Evolutionary conservation across 805 yeast species (phyloP).

Genomic region (Ogataea corticis): DNA sequence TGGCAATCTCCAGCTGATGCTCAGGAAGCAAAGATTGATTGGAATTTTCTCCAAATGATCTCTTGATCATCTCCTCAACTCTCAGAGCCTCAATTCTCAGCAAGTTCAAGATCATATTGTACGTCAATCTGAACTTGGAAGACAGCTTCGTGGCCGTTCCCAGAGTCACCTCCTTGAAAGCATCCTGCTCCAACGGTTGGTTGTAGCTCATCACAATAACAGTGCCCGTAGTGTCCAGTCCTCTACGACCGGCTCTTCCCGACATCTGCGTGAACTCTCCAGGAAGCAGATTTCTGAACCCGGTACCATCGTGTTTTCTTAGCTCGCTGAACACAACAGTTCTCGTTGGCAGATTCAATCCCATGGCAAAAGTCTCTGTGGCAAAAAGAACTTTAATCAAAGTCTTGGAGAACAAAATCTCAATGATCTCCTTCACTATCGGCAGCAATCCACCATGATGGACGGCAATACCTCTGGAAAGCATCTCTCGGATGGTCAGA

Average conservation of each 20-base stretch:
- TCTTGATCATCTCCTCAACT: conserved; percentile 98
- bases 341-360: conserved; percentile 92
- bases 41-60: conserved; percentile 90
- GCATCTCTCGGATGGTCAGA: conserved; percentile 72
- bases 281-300: conserved; percentile 78
- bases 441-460: conserved; percentile 95
- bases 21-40: conserved; percentile 85
- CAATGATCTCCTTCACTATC: conserved; percentile 90
- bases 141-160: conserved; percentile 89
- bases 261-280: conserved; percentile 99
- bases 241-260: conserved; percentile 98
- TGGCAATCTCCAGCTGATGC: conserved; percentile 66
- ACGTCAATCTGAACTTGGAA: conserved; percentile 92
- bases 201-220: conserved; percentile 88
- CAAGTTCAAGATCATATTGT: conserved; percentile 90
- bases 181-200: conserved; percentile 54
- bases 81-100: conserved; percentile 89
- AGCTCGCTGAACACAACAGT: conserved; percentile 89
- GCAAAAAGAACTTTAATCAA: conserved; percentile 91
- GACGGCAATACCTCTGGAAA: conserved; percentile 90
- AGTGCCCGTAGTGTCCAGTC: conserved; percentile 89
- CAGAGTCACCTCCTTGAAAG: conserved; percentile 76
- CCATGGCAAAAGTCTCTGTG: conserved; percentile 99
- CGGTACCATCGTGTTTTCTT: conserved; percentile 88
- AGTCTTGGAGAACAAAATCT: conserved; percentile 83